Evolutionary conservation across 495 filamentous ascomycete genomes (phyloP).

Genomic region (Jackrogersella multiformis): DNA sequence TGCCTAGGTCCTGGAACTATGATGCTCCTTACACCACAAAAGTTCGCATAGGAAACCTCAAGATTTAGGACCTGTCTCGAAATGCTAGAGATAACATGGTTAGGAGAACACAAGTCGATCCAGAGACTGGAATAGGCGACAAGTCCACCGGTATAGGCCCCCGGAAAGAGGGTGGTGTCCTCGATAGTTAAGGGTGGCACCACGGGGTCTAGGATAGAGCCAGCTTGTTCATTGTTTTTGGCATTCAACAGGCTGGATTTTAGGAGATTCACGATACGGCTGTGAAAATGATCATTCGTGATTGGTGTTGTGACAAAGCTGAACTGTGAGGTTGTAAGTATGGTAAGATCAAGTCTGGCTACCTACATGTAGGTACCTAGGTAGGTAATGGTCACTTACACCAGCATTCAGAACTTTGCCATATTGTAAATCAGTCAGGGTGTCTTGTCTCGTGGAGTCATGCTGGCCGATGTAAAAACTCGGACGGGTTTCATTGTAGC

Average conservation of each 20-base stretch:
- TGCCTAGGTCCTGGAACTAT: slow-evolving; percentile 78
- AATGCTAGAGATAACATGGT: slow-evolving; percentile 81
- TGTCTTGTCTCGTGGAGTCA: slow-evolving; percentile 69
- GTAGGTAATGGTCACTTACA: slow-evolving; percentile 52
- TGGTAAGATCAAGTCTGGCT: not conserved
- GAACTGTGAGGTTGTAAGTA: slow-evolving; percentile 68
- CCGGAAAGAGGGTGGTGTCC: slow-evolving; percentile 79
- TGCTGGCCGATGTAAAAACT: slow-evolving; percentile 86
- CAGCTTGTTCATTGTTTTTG: slow-evolving; percentile 23
- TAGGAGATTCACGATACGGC: slow-evolving; percentile 72
- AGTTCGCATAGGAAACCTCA: slow-evolving; percentile 93
- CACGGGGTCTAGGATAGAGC: slow-evolving; percentile 54
- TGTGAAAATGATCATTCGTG: slow-evolving; percentile 83
- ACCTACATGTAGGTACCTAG: no score
- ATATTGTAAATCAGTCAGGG: slow-evolving; percentile 71
- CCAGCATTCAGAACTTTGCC: slow-evolving; percentile 71
- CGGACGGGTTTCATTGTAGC: slow-evolving; percentile 57
- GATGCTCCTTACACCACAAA: slow-evolving; percentile 87
- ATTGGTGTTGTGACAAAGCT: slow-evolving; percentile 91
- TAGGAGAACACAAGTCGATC: slow-evolving; percentile 87
- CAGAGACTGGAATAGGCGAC: slow-evolving; percentile 81
- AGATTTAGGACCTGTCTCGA: slow-evolving; percentile 89
- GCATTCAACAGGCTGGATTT: slow-evolving; percentile 63
- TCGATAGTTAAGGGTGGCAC: slow-evolving; percentile 74
- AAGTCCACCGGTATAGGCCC: slow-evolving; percentile 73